These are phyloP conservation scores for Wickerhamiella pararugosa DNA, from an alignment of 1,139 yeast genomes.

Conservation along the genomic window DNA sequence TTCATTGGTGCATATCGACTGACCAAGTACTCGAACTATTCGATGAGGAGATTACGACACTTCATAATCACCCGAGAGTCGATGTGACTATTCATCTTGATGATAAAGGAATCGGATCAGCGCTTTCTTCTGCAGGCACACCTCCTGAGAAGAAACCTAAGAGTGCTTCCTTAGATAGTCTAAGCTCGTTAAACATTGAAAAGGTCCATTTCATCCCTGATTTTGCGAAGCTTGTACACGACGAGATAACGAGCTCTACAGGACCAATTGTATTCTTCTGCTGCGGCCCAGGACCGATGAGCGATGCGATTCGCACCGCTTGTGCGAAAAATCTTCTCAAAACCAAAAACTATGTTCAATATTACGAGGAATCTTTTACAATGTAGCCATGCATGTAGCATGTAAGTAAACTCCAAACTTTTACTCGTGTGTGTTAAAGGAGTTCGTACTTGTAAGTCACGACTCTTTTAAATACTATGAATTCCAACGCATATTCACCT, in stretches of 20 bases:
- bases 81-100: slow-evolving; percentile 1
- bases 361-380: slow-evolving; percentile 6
- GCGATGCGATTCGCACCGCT: slow-evolving; percentile 5
- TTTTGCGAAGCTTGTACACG: neutral
- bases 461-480: too few relatives aligned
- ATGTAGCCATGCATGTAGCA: neutral
- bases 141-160: too few relatives aligned
- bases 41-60: slow-evolving; percentile 1
- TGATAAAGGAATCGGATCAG: neutral
- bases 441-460: too few relatives aligned
- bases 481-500: too few relatives aligned
- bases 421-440: too few relatives aligned
- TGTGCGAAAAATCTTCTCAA: neutral
- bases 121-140: too few relatives aligned
- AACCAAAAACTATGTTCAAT: slow-evolving; percentile 6
- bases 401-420: neutral
- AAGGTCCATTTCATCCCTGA: slow-evolving; percentile 1
- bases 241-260: neutral
- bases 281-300: slow-evolving; percentile 7
- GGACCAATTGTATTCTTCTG: slow-evolving; percentile 2
- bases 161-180: neutral
- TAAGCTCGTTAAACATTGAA: slow-evolving; percentile 17
- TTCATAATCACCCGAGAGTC: neutral
- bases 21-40: slow-evolving; percentile 1
- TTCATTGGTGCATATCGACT: slow-evolving; percentile 6